A percentile compares a stretch with the other conserved stretches of the same genome.
Conservation (phyloP, 2,329 filamentous ascomycete species). For the Sclerotiophoma versabilis region DNA sequence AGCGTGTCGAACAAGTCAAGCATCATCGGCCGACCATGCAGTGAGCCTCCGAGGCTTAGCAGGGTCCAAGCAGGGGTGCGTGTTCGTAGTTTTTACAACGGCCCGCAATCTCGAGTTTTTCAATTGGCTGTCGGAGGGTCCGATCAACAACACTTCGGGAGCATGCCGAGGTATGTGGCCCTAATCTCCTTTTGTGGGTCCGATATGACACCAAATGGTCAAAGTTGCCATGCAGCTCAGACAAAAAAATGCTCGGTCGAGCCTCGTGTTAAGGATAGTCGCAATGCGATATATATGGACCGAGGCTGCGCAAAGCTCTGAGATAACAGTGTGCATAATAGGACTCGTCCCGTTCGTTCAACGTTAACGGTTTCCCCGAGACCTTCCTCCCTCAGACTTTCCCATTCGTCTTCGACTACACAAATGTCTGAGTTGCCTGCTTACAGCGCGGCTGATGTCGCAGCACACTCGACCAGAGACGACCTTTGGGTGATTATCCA, state of each 20-base stretch:
- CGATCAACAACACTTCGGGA: constrained; percentile 11
- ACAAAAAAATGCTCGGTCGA: constrained; percentile 15
- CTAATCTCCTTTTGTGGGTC: constrained; percentile 15
- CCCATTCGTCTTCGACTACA: background rate
- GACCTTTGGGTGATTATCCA: constrained; percentile 64
- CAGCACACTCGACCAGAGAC: constrained; percentile 57
- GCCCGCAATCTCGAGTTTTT: background rate
- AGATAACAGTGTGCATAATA: constrained; percentile 17
- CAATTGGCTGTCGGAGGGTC: constrained; percentile 11
- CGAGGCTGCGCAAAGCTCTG: constrained; percentile 17
- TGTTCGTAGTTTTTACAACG: constrained; percentile 5
- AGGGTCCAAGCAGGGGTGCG: constrained; percentile 13
- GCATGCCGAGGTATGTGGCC: constrained; percentile 14
- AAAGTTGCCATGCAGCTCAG: constrained; percentile 9
- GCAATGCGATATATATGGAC: constrained; percentile 10
- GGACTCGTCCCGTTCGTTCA: constrained; percentile 15
- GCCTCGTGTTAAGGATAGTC: constrained; percentile 6
- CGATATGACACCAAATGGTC: constrained; percentile 12
- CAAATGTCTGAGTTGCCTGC: constrained; percentile 23
- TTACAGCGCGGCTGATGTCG: constrained; percentile 52
- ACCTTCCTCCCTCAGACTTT: background rate
- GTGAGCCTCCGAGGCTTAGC: constrained; percentile 14
- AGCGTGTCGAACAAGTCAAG: constrained; percentile 10
- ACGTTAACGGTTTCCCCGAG: constrained; percentile 6
- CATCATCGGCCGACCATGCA: constrained; percentile 8